A percentile compares a stretch with the other conserved stretches of the same genome.
These are phyloP conservation scores for Exophiala alcalophila DNA, from an alignment of 2,329 filamentous ascomycete species.

Conservation along the genomic window DNA sequence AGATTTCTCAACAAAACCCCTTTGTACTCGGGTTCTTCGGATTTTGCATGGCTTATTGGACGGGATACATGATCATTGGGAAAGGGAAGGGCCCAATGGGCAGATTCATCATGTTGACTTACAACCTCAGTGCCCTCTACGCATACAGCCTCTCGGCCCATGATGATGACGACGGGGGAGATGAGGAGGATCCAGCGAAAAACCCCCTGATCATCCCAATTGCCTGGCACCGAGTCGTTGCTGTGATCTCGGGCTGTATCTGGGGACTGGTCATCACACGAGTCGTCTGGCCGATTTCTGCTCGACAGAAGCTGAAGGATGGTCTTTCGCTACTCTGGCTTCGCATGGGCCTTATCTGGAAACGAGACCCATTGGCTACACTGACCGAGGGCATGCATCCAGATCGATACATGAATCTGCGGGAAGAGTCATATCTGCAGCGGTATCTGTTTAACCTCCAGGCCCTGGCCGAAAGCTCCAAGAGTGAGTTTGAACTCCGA, in stretches of 20 bases:
- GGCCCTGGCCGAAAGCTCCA: constrained; percentile 66
- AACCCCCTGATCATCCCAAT: constrained; percentile 86
- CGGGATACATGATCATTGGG: constrained; percentile 86
- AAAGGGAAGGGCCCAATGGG: constrained; percentile 83
- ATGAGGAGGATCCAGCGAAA: constrained; percentile 79
- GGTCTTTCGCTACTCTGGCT: constrained; percentile 89
- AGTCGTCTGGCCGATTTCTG: constrained; percentile 90
- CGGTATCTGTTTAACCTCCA: constrained; percentile 73
- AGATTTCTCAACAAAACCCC: constrained; percentile 69
- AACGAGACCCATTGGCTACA: constrained; percentile 78
- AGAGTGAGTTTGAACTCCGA: constrained; percentile 82
- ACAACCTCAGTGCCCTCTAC: constrained; percentile 92
- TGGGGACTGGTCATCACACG: constrained; percentile 92
- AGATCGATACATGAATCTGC: constrained; percentile 77
- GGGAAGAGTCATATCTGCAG: constrained; percentile 83
- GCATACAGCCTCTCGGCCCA: constrained; percentile 82
- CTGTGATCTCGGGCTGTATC: constrained; percentile 80
- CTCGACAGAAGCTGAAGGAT: constrained; percentile 80
- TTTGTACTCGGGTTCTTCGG: constrained; percentile 75
- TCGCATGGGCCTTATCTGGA: constrained; percentile 95
- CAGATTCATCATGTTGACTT: constrained; percentile 89
- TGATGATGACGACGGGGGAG: constrained; percentile 71
- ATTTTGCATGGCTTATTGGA: constrained; percentile 74
- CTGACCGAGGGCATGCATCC: constrained; percentile 59
- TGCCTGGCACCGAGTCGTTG: constrained; percentile 78